A percentile compares a stretch with the other conserved stretches of the same genome.
Evolutionary conservation across 352 stramenopile genomes (phyloP).

Genomic region (Salisapilia sapeloensis): DNA sequence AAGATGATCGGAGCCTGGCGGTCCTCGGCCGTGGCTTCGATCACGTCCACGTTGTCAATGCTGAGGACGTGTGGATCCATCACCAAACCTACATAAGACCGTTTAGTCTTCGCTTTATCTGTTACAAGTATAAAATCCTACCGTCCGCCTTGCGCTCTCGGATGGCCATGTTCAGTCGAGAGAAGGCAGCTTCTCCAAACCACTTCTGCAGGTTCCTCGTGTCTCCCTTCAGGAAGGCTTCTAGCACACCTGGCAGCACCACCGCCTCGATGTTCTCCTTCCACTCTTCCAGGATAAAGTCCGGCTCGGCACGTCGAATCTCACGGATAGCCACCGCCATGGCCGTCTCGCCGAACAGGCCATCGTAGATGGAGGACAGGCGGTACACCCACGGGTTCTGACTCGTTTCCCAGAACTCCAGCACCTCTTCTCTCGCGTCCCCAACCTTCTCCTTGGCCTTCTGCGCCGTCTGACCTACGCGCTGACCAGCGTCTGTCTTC

Average conservation of each 20-base stretch:
- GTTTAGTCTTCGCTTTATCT: neutral
- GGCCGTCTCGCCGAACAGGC: slow-evolving; percentile 92
- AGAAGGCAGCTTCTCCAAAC: slow-evolving; percentile 91
- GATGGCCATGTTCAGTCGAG: slow-evolving; percentile 89
- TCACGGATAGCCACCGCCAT: slow-evolving; percentile 90
- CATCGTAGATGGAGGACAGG: slow-evolving; percentile 95
- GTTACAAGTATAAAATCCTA: neutral
- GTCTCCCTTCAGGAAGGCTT: slow-evolving; percentile 90
- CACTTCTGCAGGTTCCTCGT: slow-evolving; percentile 92
- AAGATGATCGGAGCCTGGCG: slow-evolving; percentile 91
- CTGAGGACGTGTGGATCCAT: slow-evolving; percentile 94
- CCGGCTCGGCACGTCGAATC: slow-evolving; percentile 90
- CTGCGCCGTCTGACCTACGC: slow-evolving; percentile 53
- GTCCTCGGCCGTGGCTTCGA: slow-evolving; percentile 84
- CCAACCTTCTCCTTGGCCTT: slow-evolving; percentile 63
- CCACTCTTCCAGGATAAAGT: slow-evolving; percentile 95
- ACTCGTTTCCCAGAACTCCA: slow-evolving; percentile 96
- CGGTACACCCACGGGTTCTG: slow-evolving; percentile 98
- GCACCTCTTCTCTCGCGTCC: slow-evolving; percentile 65
- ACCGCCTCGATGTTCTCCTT: slow-evolving; percentile 89
- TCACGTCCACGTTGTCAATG: slow-evolving; percentile 95
- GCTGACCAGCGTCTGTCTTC: slow-evolving; percentile 57
- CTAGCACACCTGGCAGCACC: slow-evolving; percentile 89
- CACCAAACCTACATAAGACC: slow-evolving; percentile 17
- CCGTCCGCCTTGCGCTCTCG: slow-evolving; percentile 90